Percentiles rank a stretch among this genome's conserved stretches.
Evolutionary conservation across 805 yeast genomes (phyloP).

Genomic region (Vanderwaltozyma polyspora): DNA sequence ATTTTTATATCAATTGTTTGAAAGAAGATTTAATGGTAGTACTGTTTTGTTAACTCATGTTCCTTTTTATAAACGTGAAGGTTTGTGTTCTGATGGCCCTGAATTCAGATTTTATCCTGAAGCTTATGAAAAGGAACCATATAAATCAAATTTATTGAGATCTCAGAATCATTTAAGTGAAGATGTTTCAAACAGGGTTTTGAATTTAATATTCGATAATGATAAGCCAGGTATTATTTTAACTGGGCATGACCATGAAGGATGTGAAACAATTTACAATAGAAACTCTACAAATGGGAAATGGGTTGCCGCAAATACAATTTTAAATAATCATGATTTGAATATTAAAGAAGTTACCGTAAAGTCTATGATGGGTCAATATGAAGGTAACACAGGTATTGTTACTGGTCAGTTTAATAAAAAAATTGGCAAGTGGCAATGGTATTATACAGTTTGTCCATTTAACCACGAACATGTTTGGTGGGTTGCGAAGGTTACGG

Average conservation of each 20-base stretch:
- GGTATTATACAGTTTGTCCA: conserved; percentile 63
- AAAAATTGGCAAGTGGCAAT: conserved; percentile 41
- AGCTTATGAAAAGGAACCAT: conserved; percentile 46
- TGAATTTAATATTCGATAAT: conserved; percentile 60
- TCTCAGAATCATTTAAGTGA: conserved; percentile 77
- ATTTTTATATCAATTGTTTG: conserved; percentile 52
- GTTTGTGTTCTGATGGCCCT: conserved; percentile 84
- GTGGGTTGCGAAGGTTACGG: conserved; percentile 74
- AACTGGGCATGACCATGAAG: conserved; percentile 95
- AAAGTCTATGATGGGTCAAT: conserved; percentile 94
- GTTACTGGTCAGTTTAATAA: conserved; percentile 59
- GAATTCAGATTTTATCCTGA: conserved; percentile 47
- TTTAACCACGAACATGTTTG: conserved; percentile 84
- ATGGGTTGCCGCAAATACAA: conserved; percentile 26
- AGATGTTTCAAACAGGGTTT: conserved; percentile 53
- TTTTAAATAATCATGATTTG: conserved; percentile 4
- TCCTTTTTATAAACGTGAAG: conserved; percentile 73
- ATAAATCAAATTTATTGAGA: conserved; percentile 58
- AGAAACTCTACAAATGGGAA: conserved; percentile 34
- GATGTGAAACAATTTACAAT: conserved; percentile 67
- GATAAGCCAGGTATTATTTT: conserved; percentile 65
- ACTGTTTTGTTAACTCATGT: conserved; percentile 81
- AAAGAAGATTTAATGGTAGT: conserved; percentile 55
- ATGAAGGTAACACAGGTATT: conserved; percentile 77
- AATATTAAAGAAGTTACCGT: conserved; percentile 71